Evolutionary conservation across 495 filamentous ascomycete species (phyloP), one percentile per base, ranked within the genome.

Genomic region (Penicillium antarcticum): DNA sequence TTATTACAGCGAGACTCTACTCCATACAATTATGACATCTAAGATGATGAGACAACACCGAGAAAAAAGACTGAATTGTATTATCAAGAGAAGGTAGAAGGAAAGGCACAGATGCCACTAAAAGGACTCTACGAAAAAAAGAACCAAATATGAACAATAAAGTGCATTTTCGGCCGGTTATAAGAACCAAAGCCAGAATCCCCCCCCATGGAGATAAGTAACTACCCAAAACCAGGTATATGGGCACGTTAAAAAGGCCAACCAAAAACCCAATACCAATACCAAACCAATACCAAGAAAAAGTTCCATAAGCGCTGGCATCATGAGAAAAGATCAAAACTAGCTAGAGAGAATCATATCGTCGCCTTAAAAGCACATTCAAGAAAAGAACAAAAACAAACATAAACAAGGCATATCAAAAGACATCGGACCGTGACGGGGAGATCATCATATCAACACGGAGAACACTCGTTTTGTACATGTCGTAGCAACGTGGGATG

Each of bases 391-490:
- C 2, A 29, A 23, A 23, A 23, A 23, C 26, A 29, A 29, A 29
- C 26, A 29, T 29, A 18, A 18, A 23, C 21, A 23, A 3, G 21
- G 21, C 34, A 47, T 31, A 38, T 47, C 34, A 47, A 34, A 49
- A 49, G 47, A 42, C 47, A 49, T 49, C 33, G 47, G 9, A 49
- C 29, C 47, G 38, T 49, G 29, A 42, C 18, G 40, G 29, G 29
- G 29, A 10, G n/a, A 35, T 49, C 47, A 35, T 49, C 31, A 40
- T 49, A 49, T 42, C 38, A 49, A 49, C 47, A 49, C 37, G 38
- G 47, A 33, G 47, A 29, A 49, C 47, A 49, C 16, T 49, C 47
- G 37, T 49, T 49, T 49, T 49, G 47, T 49, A 49, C 47, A 49
- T 42, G 47, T 49, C 47, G 26, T 41, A 34, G 29, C 12, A 41